Evolutionary conservation across 2,329 filamentous ascomycete genomes (phyloP), one percentile per base, ranked within the genome.

Genomic region (Diplodia scrobiculata): DNA sequence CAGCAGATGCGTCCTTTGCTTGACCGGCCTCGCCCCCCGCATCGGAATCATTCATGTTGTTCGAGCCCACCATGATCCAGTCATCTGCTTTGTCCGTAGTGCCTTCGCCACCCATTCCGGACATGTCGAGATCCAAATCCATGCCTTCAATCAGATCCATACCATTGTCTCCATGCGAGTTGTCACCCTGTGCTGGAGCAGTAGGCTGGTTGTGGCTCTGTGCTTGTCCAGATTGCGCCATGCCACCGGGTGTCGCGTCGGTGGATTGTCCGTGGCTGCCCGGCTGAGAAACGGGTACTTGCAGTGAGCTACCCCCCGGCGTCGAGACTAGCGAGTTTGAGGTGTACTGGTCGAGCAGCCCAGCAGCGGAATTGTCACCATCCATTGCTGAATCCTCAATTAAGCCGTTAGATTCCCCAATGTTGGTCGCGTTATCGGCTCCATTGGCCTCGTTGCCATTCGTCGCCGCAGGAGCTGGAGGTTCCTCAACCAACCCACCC

Each of bases 321-420:
- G 88, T 90, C 2, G 86, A 66, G 78, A 84, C 47, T 81, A 84
- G 86, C 62, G 86, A 82, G 29, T 84, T 87, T 17, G 84, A 84
- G 68, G 89, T 86, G 79, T 89, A 89, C 76, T 89, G 86, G 69
- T 90, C 88, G 5, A 91, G 80, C n/a, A 89, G 78, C 65, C 84
- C 86, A 25, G 86, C 85, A 17, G 85, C 87, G 10, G 73, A 74
- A 64, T 78, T 77, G 32, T 78, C 74, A n/a, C 65, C 65, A 53
- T 77, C 77, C 59, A 74, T 71, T 9, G 29, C 73, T 70, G 66
- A 64, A 19, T 63, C 60, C 3, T 66, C 65, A 7, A 62, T 25
- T 13, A 5, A 25, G 7, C 58, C 66, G 47, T 66, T 68, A 27
- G 55, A 63, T 25, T 63, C 55, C 38, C 71, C 73, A 36, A 74